A percentile compares a stretch with the other conserved stretches of the same genome.
Conservation (phyloP, 2,329 filamentous ascomycete species). For the Beauveria australis region DNA sequence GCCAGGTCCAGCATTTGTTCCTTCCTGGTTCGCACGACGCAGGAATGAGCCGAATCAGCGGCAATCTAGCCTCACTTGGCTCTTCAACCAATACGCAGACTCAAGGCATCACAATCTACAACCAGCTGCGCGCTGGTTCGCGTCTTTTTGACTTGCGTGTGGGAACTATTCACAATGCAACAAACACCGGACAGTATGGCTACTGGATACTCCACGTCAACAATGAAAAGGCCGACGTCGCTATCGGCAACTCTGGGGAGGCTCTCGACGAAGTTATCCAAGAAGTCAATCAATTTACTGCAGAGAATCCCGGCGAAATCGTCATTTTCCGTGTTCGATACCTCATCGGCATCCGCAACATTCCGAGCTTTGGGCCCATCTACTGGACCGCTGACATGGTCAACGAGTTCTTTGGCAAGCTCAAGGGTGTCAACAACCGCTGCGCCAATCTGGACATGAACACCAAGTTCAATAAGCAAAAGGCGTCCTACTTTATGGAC, state of each 20-base stretch:
- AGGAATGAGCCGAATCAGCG: conserved; percentile 36
- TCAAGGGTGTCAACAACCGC: conserved; percentile 33
- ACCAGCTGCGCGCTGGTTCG: conserved; percentile 36
- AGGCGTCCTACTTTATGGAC: conserved; percentile 23
- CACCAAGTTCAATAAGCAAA: conserved; percentile 19
- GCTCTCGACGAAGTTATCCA: conserved; percentile 32
- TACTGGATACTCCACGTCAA: conserved; percentile 36
- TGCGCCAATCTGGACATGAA: conserved; percentile 20
- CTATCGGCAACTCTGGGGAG: conserved; percentile 38
- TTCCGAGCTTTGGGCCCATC: conserved; percentile 18
- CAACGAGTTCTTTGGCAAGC: conserved; percentile 33
- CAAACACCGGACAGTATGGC: conserved; percentile 16
- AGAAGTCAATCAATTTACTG: conserved; percentile 37
- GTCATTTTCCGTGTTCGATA: conserved; percentile 39
- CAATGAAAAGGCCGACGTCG: conserved; percentile 23
- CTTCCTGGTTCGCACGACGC: conserved; percentile 42
- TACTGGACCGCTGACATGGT: conserved; percentile 30
- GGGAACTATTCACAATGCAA: conserved; percentile 20
- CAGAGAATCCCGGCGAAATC: conserved; percentile 34
- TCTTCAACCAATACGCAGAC: conserved; percentile 34
- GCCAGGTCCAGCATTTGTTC: conserved; percentile 35
- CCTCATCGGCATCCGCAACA: conserved; percentile 30
- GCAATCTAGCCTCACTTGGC: conserved; percentile 26
- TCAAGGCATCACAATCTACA: conserved; percentile 35
- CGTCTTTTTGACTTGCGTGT: conserved; percentile 41